phyloP scores from a whole-genome alignment of 805 yeast species.

The Osmozyma mogii region DNA sequence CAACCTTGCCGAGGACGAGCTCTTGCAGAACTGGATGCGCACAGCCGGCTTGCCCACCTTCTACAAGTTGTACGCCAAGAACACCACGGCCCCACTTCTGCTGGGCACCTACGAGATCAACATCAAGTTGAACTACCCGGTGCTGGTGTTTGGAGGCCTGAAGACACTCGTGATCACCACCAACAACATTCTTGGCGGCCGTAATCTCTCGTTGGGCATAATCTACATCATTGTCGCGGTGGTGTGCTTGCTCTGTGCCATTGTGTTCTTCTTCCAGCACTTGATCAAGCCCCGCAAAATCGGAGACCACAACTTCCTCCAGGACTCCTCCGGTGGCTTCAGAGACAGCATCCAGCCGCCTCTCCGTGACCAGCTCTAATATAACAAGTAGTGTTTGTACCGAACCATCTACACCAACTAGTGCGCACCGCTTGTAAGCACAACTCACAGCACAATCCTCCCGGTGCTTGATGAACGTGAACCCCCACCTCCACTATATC shows the following conservation, averaged over 20 bases:
- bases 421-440: background rate
- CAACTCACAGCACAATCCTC: too few relatives aligned
- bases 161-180: conserved; percentile 79
- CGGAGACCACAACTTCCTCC: conserved; percentile 66
- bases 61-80: conserved; percentile 73
- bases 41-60: conserved; percentile 91
- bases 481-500: conserved; percentile 36
- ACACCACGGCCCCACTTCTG: conserved; percentile 46
- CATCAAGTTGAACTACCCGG: conserved; percentile 76
- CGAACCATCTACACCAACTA: background rate
- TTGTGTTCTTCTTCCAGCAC: conserved; percentile 73
- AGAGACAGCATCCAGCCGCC: conserved; percentile 11
- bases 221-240: conserved; percentile 83
- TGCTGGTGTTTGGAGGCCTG: conserved; percentile 77
- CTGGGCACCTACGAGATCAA: conserved; percentile 66
- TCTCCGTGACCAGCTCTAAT: conserved; percentile 16
- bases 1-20: conserved; percentile 67
- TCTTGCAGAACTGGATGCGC: conserved; percentile 95
- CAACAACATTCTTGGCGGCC: conserved; percentile 77
- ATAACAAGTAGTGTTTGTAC: background rate
- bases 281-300: conserved; percentile 75
- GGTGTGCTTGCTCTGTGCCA: conserved; percentile 59
- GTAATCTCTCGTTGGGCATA: conserved; percentile 77
- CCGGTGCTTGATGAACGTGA: conserved; percentile 39
- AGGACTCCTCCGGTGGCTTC: conserved; percentile 15